Base-by-base conservation (phyloP, 139 green algal species). In the Choricystis sp. region DNA sequence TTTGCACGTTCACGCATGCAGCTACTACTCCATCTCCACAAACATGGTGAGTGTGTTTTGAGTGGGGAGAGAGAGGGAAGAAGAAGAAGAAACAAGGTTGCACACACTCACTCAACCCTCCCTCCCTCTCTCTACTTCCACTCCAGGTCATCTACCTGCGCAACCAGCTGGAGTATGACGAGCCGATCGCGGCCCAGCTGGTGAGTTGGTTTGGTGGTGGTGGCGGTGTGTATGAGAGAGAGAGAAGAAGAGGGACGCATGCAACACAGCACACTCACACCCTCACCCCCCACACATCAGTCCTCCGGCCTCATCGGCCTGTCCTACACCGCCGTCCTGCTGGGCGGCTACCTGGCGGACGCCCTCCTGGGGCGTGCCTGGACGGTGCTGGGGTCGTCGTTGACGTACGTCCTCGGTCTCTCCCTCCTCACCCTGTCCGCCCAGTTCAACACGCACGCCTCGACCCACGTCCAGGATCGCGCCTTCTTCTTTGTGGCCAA, bases 321-420 rank as follows among this genome's bases (percentile, higher is more conserved):
- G 0, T 92, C 81, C 71, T 98, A 98, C 79, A 61, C 92, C 24
- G 94, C 90, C 4, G 92, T 92, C 1, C 66, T 98, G 24, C 70
- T 97, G 26, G 91, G 91, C 21, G 91, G 90, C 4, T 92, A 85
- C 72, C 73, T 98, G 63, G 89, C 87, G 2, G 91, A 98, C 70
- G 85, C 77, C 1, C 30, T 71, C 3, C 89, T 86, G 88, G 91
- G 91, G 22, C 77, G 94, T 26, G 97, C 96, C 76, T 85, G 85
- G 48, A 98, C 92, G 49, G 98, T 98, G 65, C 68, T 96, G 23
- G 67, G 94, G 26, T 95, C 96, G 72, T 94, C 85, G 20, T 58
- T 67, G 68, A 85, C 97, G 56, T 98, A 98, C 77, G 73, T 91
- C 3, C 3, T 89, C 48, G 89, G 86, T 56, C 88, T 94, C 71